Conservation (phyloP, 75 land plant species). For the Selaginella tamariscina region DNA sequence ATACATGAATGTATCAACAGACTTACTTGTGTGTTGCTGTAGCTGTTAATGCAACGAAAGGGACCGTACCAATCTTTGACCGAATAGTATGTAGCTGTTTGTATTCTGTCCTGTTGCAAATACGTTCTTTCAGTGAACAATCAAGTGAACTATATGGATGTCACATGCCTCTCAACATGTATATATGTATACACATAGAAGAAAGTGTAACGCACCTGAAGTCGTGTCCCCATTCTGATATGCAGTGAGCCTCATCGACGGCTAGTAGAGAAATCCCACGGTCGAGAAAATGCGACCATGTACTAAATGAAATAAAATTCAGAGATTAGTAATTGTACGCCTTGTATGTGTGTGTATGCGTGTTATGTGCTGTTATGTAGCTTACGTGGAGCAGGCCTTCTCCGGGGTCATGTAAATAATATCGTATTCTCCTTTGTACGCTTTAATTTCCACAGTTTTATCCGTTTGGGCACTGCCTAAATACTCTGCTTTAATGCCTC, state of each 20-base stretch:
- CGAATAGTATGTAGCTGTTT: slow-evolving; percentile 43
- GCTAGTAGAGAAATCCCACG: slow-evolving; percentile 58
- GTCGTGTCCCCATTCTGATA: slow-evolving; percentile 89
- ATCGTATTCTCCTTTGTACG: slow-evolving; percentile 44
- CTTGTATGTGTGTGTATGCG: no score
- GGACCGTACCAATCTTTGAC: slow-evolving; percentile 35
- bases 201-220: slow-evolving; percentile 48
- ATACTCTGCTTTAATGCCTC: slow-evolving; percentile 61
- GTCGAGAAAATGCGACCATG: slow-evolving; percentile 45
- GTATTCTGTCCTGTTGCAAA: slow-evolving; percentile 44
- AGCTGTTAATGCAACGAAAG: slow-evolving; percentile 71
- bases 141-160: no score
- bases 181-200: neutral
- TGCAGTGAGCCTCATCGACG: slow-evolving; percentile 85
- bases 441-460: slow-evolving; percentile 23
- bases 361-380: no score
- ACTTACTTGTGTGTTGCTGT: slow-evolving; percentile 77
- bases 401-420: slow-evolving; percentile 77
- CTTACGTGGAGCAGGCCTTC: slow-evolving; percentile 35
- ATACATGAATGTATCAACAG: neutral
- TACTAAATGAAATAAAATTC: no score
- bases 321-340: no score
- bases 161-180: no score
- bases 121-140: neutral
- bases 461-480: slow-evolving; percentile 51